Evolutionary conservation across 768 basidiomycete genomes (phyloP), one percentile per base, ranked within the genome.

Genomic region (Mycena epipterygia): DNA sequence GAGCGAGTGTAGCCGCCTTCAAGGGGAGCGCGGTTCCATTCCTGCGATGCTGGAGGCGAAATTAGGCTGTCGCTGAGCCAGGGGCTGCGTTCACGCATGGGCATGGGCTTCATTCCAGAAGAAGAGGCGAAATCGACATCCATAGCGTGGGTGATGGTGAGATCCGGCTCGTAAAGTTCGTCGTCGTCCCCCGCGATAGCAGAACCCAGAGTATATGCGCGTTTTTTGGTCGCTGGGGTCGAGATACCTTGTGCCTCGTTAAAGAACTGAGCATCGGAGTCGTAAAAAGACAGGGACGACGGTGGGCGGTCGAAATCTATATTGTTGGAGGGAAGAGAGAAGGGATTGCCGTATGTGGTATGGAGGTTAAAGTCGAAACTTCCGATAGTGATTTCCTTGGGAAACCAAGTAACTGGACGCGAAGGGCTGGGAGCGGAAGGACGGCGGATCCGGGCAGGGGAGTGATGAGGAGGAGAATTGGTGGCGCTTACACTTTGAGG

Each of bases 11-110:
- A 68, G 65, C 63, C 67, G 64, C 30, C 19, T 56, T 70, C 51
- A 64, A 75, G 65, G 0, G 69, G 44, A 29, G 57, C 25, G n/a
- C 37, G 12, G 19, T 63, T 68, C 76, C 76, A 76, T 35, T 77
- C 74, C 27, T 66, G 58, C 30, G 74, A 75, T 7, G 52, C 62
- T 6, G 76, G 75, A 27, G 76, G 71, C 19, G 76, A 78, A 16
- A 78, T 76, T 29, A 76, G 65, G 16, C 76, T 76, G 59, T 78
- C 76, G 41, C 68, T 73, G 29, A 76, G 72, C 77, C 77, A 78
- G 23, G 73, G 71, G 37, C 73, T 74, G 23, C 76, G 70, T 64
- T 65, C 71, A 33, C 71, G 66, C 29, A 46, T 58, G 9, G 73
- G 67, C 13, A 64, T 39, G 13, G 41, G 30, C 30, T 68, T 64